Base-by-base conservation (phyloP, 2,329 filamentous ascomycete genomes). In the Microsporum audouinii region DNA sequence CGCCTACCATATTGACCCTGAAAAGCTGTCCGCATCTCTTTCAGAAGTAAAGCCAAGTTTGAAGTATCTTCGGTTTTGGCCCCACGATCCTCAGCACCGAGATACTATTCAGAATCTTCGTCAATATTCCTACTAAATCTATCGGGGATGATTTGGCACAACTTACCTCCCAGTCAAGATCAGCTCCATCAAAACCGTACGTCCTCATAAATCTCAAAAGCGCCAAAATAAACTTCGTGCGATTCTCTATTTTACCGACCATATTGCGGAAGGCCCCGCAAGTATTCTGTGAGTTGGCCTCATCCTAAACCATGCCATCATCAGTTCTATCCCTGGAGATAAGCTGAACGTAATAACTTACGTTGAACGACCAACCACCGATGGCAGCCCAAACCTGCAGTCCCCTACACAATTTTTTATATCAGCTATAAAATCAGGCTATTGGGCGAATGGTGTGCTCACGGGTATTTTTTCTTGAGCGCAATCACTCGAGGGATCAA, bases 341-440 rank as follows among this genome's bases (percentile, higher is more conserved):
- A 41, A 41, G n/a, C 38, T 1, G 38, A 12, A 14, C 53, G 34
- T 29, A 41, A n/a, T 41, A 12, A 41, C 38, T n/a, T 41, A 41
- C 38, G 38, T 41, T 41, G 38, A 41, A 41, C 0, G 68, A 68
- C 75, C 75, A 77, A 3, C 78, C 78, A 7, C 78, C 76, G 10
- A 79, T 64, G 2, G 68, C 14, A 36, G 78, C 69, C 65, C 67
- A 75, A 2, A 68, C 68, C 59, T 74, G 43, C 8, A 76, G 61
- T 17, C 56, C 63, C 3, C 38, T 41, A 41, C n/a, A 41, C 38
- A 41, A 41, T 3, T 41, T 23, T 41, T 41, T 41, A 41, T 14
- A 14, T 41, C 12, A 41, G 5, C 38, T 41, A 12, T 41, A n/a
- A 23, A 41, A 14, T 41, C 38, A 41, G 4, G 38, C 38, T 41